Evolutionary conservation across 2,329 filamentous ascomycete species (phyloP), one percentile per base, ranked within the genome.

Genomic region (Apiospora arundinis): DNA sequence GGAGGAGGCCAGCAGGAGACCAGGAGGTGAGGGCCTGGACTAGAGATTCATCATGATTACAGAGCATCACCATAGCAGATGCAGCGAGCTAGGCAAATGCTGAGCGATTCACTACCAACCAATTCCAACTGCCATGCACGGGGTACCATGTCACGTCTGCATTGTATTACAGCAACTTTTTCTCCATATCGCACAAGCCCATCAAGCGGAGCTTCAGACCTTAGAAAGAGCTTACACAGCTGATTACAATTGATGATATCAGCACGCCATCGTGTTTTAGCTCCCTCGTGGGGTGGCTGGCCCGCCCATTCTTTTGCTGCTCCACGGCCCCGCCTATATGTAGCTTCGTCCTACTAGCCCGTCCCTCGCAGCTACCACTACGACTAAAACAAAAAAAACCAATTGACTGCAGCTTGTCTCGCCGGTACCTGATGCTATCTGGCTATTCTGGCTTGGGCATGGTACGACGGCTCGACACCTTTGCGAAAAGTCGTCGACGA

Each of bases 161-260:
- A 40, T 32, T 32, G 32, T 32, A 32, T 32, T 32, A 14, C 56
- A 32, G 4, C 56, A 18, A 9, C 32, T 63, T 63, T 63, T 63
- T 63, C 40, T 40, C 56, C 28, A 40, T 40, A 63, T 40, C 40
- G 56, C 48, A 25, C 52, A 4, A 18, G 14, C 40, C 42, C 12
- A 45, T 45, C 42, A 18, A 63, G 56, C 56, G 56, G 56, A 63
- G 56, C 28, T 23, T 37, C 52, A n/a, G 16, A 12, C 56, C 28
- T n/a, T 40, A 63, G 56, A 40, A 63, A 63, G 56, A 40, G 56
- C 56, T 63, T 63, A 63, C 32, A 63, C 18, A 12, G 32, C 56
- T n/a, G 56, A 63, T 63, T 63, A 63, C 56, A 63, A 63, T 63
- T 63, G 56, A 63, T 63, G 56, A 63, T 63, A 63, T 63, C 56